Evolutionary conservation across 108 stramenopile genomes (phyloP), one percentile per base, ranked within the genome.

Genomic region (Conticribra weissflogii): DNA sequence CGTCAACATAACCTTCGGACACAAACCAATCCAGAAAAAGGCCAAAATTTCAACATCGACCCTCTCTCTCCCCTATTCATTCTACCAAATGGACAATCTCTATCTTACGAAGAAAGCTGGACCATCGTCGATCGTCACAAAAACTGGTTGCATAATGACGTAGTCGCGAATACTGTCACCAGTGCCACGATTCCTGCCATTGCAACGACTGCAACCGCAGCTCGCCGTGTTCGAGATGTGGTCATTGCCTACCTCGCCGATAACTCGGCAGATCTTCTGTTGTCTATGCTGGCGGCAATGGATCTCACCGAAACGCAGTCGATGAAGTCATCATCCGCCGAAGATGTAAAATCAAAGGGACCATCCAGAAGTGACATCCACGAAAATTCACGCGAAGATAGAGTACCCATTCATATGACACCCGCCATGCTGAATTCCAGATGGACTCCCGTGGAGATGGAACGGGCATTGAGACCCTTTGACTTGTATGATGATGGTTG

Each of bases 381-480:
- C n/a, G n/a, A n/a, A n/a, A n/a, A n/a, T n/a, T n/a, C n/a, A n/a
- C n/a, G n/a, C n/a, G n/a, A n/a, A n/a, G n/a, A n/a, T n/a, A n/a
- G n/a, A n/a, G n/a, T n/a, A n/a, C n/a, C 23, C 19, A 59, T 4
- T 49, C 18, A 25, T 48, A 29, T 41, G n/a, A 14, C 81, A 4
- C 81, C 83, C 21, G 88, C 84, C 14, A 76, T 93, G 66, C 49
- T 93, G 46, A 90, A 93, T 78, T 68, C 66, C 18, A 74, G 92
- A 63, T 93, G 92, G 92, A 88, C 89, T 22, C 70, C 86, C 1
- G 22, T 49, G 19, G 92, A 93, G 77, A 87, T 90, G 48, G 75
- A 72, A 24, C 34, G 31, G 3, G 89, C 83, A 18, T 60, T 92
- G 51, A 23, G 72, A 33, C 59, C 59, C 0, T 51, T n/a, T 19